phyloP scores from a whole-genome alignment of 1,284 basidiomycete genomes.

The Irpex sp. region DNA sequence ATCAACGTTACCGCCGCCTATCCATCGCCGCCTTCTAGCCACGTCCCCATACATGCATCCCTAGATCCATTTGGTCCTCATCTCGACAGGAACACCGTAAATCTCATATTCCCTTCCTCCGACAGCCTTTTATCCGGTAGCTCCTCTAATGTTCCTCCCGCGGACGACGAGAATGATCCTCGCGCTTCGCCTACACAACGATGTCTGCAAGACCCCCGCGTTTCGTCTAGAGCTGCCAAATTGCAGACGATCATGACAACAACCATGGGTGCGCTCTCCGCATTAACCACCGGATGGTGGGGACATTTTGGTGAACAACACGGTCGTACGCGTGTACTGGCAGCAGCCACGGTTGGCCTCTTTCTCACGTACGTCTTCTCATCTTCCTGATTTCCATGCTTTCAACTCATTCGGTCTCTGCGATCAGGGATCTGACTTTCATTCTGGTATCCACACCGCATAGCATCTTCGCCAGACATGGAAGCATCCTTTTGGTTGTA shows the following conservation, averaged over 20 bases:
- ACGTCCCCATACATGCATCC: slow-evolving; percentile 21
- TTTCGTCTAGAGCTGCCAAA: slow-evolving; percentile 63
- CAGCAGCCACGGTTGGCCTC: slow-evolving; percentile 66
- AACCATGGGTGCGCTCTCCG: slow-evolving; percentile 78
- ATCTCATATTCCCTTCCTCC: slow-evolving; percentile 11
- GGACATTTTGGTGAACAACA: slow-evolving; percentile 76
- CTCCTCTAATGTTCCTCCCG: slow-evolving; percentile 6
- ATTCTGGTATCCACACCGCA: slow-evolving; percentile 74
- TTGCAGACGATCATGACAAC: slow-evolving; percentile 72
- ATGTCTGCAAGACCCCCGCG: slow-evolving; percentile 60
- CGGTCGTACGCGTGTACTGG: slow-evolving; percentile 76
- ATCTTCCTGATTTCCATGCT: background rate
- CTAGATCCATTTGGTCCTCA: slow-evolving; percentile 33
- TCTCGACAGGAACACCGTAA: slow-evolving; percentile 13
- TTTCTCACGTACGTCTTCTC: slow-evolving; percentile 62
- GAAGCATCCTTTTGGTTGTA: slow-evolving; percentile 73
- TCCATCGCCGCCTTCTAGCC: slow-evolving; percentile 7
- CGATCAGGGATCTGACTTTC: slow-evolving; percentile 69
- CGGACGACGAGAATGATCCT: slow-evolving; percentile 41
- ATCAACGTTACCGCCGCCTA: slow-evolving; percentile 12
- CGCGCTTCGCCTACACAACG: slow-evolving; percentile 44
- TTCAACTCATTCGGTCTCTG: background rate
- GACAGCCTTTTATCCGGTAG: slow-evolving; percentile 2
- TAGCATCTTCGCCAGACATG: slow-evolving; percentile 59
- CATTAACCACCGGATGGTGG: slow-evolving; percentile 88